Evolutionary conservation across 164 flowering plant genomes (phyloP).

Genomic region (Cinnamomum chago): DNA sequence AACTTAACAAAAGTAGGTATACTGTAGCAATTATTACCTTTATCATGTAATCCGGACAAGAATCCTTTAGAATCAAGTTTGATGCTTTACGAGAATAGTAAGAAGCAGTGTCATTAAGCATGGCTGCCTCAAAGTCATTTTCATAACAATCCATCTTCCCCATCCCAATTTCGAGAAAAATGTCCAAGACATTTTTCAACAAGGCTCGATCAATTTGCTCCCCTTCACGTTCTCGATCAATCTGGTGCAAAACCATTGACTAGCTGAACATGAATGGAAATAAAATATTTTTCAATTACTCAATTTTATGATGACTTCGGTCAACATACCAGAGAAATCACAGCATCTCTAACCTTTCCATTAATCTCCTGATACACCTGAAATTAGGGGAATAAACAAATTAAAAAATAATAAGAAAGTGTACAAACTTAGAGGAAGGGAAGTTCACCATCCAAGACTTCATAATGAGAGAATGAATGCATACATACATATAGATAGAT

Average conservation of each 20-base stretch:
- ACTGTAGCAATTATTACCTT: conserved; percentile 32
- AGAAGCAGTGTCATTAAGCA: conserved; percentile 64
- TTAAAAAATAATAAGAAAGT: not conserved
- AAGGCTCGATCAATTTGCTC: conserved; percentile 80
- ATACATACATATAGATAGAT: no score
- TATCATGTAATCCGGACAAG: conserved; percentile 86
- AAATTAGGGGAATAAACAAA: not conserved
- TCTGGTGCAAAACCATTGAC: conserved; percentile 1
- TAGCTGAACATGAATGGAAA: not conserved
- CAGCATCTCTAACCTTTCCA: conserved; percentile 19
- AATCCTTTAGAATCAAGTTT: conserved; percentile 76
- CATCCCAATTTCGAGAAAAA: conserved; percentile 84
- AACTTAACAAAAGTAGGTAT: not conserved
- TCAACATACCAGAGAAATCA: conserved; percentile 16
- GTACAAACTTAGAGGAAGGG: not conserved
- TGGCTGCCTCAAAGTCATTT: conserved; percentile 57
- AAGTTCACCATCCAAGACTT: not conserved
- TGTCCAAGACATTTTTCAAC: conserved; percentile 69
- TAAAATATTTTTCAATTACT: not conserved
- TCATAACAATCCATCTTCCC: conserved; percentile 61
- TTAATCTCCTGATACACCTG: conserved; percentile 16
- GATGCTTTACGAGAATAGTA: conserved; percentile 85
- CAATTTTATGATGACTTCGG: not conserved
- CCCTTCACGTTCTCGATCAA: conserved; percentile 26
- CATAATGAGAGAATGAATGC: not conserved